Conservation (phyloP, 2,329 filamentous ascomycete genomes). For the Cladorrhinum sp. region DNA sequence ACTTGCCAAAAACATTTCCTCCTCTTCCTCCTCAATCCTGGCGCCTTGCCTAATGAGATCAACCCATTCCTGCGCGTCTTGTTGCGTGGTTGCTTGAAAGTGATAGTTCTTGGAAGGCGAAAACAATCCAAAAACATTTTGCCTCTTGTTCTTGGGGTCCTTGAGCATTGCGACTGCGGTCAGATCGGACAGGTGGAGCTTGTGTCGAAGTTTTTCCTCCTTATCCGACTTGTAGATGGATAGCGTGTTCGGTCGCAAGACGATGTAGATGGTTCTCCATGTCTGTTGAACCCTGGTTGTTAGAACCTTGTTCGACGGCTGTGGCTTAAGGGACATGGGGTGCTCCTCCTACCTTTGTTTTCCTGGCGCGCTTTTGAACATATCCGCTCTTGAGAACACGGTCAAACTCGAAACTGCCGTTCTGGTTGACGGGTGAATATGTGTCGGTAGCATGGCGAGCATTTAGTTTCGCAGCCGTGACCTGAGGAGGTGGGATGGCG, state of each 20-base stretch:
- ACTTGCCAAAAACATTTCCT: slow-evolving; percentile 73
- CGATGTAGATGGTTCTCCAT: slow-evolving; percentile 87
- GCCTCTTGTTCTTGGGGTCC: slow-evolving; percentile 81
- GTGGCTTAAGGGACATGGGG: neutral
- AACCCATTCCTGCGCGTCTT: slow-evolving; percentile 85
- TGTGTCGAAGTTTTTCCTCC: slow-evolving; percentile 84
- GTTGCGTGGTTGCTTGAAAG: slow-evolving; percentile 69
- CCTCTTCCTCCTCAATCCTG: slow-evolving; percentile 82
- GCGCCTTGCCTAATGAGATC: slow-evolving; percentile 74
- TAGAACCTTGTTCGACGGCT: neutral
- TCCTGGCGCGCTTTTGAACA: slow-evolving; percentile 83
- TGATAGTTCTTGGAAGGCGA: slow-evolving; percentile 89
- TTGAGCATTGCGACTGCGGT: slow-evolving; percentile 87
- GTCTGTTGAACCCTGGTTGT: slow-evolving; percentile 47
- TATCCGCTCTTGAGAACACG: slow-evolving; percentile 86
- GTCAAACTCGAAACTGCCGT: slow-evolving; percentile 95
- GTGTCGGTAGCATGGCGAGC: slow-evolving; percentile 56
- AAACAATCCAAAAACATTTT: slow-evolving; percentile 89
- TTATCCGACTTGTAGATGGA: slow-evolving; percentile 92
- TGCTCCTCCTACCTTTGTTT: slow-evolving; percentile 71
- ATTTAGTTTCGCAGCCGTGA: slow-evolving; percentile 32
- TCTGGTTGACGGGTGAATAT: slow-evolving; percentile 85
- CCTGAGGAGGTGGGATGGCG: slow-evolving; percentile 27
- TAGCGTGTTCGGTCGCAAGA: slow-evolving; percentile 83
- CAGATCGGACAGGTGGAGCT: slow-evolving; percentile 83